Percentiles rank a stretch among this genome's conserved stretches.
phyloP scores from a whole-genome alignment of 768 basidiomycete species.

The Dentipellis sp. region DNA sequence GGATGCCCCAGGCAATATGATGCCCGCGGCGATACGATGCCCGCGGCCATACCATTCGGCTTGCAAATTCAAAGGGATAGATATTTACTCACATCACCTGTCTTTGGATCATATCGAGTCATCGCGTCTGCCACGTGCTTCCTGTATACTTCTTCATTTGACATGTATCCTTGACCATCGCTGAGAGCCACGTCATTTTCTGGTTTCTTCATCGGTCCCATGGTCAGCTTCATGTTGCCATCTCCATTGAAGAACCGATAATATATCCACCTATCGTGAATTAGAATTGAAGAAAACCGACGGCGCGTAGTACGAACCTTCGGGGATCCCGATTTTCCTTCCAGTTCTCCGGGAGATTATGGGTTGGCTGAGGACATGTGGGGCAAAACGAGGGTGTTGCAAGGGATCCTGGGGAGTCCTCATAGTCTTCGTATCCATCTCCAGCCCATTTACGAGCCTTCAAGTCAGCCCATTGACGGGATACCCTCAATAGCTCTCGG shows the following conservation, averaged over 20 bases:
- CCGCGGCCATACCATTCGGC: no score
- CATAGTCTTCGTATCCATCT: neutral
- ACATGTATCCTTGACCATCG: neutral
- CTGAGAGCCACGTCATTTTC: neutral
- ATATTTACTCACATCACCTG: no score
- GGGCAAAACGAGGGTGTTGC: neutral
- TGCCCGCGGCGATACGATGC: no score
- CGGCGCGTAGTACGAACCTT: neutral
- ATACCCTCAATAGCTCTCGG: neutral
- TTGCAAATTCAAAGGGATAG: no score
- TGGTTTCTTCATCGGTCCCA: neutral
- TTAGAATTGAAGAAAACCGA: neutral
- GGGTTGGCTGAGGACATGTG: neutral
- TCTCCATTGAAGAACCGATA: neutral
- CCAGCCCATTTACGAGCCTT: neutral
- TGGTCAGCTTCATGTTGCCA: neutral
- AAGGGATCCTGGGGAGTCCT: neutral
- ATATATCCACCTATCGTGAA: neutral
- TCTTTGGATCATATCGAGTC: no score
- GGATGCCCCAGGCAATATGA: neutral
- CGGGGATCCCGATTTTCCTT: neutral
- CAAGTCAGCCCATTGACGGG: neutral
- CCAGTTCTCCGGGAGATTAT: neutral
- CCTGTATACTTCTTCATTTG: neutral
- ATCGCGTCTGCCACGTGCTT: no score